Base-by-base conservation (phyloP, 1,139 yeast genomes). In the Geotrichum restrictum region DNA sequence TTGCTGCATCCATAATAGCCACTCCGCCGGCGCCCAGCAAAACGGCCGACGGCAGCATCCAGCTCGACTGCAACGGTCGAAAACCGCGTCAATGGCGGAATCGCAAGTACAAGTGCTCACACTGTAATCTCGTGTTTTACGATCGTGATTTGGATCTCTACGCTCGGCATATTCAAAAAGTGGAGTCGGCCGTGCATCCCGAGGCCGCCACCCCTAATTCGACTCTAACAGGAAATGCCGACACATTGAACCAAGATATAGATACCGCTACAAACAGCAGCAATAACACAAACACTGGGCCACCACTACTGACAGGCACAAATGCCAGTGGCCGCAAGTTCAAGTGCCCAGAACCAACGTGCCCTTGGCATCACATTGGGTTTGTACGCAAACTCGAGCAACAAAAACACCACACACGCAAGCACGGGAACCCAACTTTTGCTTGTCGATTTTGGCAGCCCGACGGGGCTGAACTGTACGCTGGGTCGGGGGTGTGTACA, bases 301-400 rank as follows among this genome's bases (percentile, higher is more conserved):
- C n/a, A 8, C 8, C 8, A 8, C 29, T 8, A 10, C 39, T 19
- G 21, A 36, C 39, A 3, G 39, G 42, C 36, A 55, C 56, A 22
- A 56, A 54, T 27, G 51, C 51, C 24, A 57, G 61, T 18, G 56
- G 62, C 43, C 60, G 67, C 32, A 58, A 57, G 48, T 64, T 59
- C 61, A 64, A 64, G 54, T 64, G 67, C 46, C 60, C 64, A 21
- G 62, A 60, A 38, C 48, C 57, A 3, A 48, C 57, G 3, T 64
- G 67, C 41, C 62, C 63, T 5, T 64, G 67, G 67, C 60, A 59
- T 48, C 57, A 53, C 32, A 62, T 64, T 48, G 67, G 67, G 19
- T 64, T 64, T 49, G 59, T 61, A 41, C 60, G 67, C 36, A 64
- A 64, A 53, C 61, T 64, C n/a, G 67, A 64, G 52, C 62, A 60